Evolutionary conservation across 1,284 basidiomycete species (phyloP).

Genomic region (Gymnopus androsaceus): DNA sequence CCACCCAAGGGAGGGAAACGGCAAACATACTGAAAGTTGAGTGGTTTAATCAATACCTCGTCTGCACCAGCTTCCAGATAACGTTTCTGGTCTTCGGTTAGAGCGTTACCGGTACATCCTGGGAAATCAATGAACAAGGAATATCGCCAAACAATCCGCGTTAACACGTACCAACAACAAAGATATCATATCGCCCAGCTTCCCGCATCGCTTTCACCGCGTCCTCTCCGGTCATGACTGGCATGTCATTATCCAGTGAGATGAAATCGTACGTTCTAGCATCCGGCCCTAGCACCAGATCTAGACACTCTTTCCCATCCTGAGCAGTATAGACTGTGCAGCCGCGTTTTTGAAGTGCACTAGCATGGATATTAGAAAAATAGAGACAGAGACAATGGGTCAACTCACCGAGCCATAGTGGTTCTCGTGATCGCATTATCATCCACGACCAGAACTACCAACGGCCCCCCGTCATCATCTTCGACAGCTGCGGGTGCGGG

Average conservation of each 20-base stretch:
- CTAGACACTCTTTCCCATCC: slow-evolving; percentile 51
- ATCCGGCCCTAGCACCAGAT: slow-evolving; percentile 37
- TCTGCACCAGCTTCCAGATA: slow-evolving; percentile 19
- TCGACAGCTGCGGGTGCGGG: not conserved
- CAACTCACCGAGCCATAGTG: slow-evolving; percentile 38
- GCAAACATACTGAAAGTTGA: slow-evolving; percentile 13
- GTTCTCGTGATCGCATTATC: slow-evolving; percentile 45
- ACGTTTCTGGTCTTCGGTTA: slow-evolving; percentile 18
- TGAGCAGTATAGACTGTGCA: slow-evolving; percentile 49
- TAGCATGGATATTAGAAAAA: slow-evolving; percentile 9
- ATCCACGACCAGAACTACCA: slow-evolving; percentile 35
- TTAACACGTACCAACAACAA: slow-evolving; percentile 23
- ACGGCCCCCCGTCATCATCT: slow-evolving; percentile 10
- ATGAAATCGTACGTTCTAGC: slow-evolving; percentile 26
- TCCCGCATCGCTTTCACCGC: slow-evolving; percentile 28
- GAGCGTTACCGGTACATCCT: slow-evolving; percentile 15
- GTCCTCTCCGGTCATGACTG: slow-evolving; percentile 31
- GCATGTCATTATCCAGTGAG: slow-evolving; percentile 30
- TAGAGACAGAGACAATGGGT: not conserved
- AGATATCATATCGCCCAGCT: slow-evolving; percentile 24
- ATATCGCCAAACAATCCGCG: not conserved
- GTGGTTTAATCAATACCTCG: slow-evolving; percentile 16
- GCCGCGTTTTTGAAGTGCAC: slow-evolving; percentile 49
- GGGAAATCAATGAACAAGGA: not conserved
- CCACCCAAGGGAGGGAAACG: not conserved